Percentiles rank a stretch among this genome's conserved stretches.
Conservation (phyloP, 768 basidiomycete genomes). For the Rickenella mellea region DNA sequence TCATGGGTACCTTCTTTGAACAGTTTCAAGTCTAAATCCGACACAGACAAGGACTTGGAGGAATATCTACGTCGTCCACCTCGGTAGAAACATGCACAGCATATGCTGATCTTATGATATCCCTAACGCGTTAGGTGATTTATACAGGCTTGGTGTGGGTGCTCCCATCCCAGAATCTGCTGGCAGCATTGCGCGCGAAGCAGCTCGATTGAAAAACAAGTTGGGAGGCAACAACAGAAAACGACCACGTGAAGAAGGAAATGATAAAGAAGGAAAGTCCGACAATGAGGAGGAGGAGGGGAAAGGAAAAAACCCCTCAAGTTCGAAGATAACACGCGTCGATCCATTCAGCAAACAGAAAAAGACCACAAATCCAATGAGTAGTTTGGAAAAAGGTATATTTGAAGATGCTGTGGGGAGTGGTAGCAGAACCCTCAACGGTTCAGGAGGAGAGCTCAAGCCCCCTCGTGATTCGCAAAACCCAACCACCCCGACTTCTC, state of each 20-base stretch:
- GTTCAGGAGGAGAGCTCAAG: background rate
- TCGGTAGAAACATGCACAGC: constrained; percentile 37
- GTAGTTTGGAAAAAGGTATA: background rate
- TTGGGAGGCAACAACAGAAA: constrained; percentile 43
- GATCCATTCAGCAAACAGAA: background rate
- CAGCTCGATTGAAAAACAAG: constrained; percentile 52
- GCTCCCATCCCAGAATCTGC: constrained; percentile 44
- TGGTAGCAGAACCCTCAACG: background rate
- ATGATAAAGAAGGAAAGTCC: constrained; percentile 10
- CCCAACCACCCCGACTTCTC: background rate
- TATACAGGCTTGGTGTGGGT: constrained; percentile 65
- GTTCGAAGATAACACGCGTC: background rate
- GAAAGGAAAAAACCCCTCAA: background rate
- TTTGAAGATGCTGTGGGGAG: background rate
- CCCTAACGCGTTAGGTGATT: background rate
- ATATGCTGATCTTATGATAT: constrained; percentile 8
- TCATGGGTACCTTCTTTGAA: constrained; percentile 52
- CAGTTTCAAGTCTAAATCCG: constrained; percentile 25
- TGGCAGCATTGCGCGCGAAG: constrained; percentile 38
- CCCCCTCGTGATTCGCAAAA: background rate
- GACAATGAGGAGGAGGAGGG: constrained; percentile 1
- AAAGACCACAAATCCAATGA: background rate
- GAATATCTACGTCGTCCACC: constrained; percentile 62
- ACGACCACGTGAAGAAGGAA: constrained; percentile 33
- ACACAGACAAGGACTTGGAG: constrained; percentile 40